Conservation (phyloP, 192 early-diverging fungal species). For the Chytriomyces hyalinus region DNA sequence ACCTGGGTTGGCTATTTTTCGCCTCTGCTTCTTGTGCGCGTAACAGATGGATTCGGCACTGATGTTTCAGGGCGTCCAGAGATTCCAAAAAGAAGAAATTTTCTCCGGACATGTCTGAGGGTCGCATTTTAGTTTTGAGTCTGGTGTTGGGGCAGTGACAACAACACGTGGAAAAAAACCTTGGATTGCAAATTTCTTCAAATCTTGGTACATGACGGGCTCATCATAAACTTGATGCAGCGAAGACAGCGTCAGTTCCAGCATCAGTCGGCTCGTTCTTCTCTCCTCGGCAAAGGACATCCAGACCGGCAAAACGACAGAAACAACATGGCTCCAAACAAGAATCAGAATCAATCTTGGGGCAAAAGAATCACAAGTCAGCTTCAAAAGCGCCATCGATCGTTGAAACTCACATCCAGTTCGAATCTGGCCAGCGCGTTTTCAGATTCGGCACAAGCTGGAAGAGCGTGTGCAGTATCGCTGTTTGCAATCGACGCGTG, state of each 20-base stretch:
- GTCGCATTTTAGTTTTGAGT: neutral
- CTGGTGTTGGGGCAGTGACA: neutral
- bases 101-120: neutral
- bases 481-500: too few relatives aligned
- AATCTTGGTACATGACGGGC: neutral
- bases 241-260: neutral
- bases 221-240: neutral
- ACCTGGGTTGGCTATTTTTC: neutral
- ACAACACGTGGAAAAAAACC: neutral
- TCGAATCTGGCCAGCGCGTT: too few relatives aligned
- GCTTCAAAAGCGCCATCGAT: too few relatives aligned
- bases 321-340: neutral
- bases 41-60: neutral
- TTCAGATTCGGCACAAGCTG: too few relatives aligned
- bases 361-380: too few relatives aligned
- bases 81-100: neutral
- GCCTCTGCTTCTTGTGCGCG: neutral
- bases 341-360: neutral
- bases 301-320: neutral
- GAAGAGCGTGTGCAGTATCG: too few relatives aligned
- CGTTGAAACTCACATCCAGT: too few relatives aligned
- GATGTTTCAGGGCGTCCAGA: neutral
- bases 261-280: neutral
- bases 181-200: constrained; percentile 2
- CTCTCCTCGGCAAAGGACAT: neutral